phyloP scores from a whole-genome alignment of 192 early-diverging fungal genomes.

The Neocallimastix lanati region DNA sequence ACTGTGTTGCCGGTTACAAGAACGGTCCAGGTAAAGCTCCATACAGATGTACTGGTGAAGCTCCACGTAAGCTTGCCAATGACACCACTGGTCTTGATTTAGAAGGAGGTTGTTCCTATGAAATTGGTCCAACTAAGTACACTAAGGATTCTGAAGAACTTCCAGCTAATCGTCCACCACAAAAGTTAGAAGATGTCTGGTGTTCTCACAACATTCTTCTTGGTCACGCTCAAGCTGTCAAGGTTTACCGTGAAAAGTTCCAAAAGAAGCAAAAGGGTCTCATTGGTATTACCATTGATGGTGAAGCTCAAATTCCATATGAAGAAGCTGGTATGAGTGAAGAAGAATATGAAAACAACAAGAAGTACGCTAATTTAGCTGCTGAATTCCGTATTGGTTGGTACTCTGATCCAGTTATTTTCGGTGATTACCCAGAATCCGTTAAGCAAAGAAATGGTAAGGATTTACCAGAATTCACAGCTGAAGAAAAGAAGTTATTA shows the following conservation, averaged over 20 bases:
- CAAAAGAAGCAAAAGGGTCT: slow-evolving; percentile 5
- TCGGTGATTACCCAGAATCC: slow-evolving; percentile 16
- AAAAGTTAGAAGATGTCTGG: slow-evolving; percentile 1
- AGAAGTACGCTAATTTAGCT: slow-evolving; percentile 3
- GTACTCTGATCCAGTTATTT: slow-evolving; percentile 19
- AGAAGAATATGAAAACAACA: background rate
- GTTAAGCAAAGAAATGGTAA: slow-evolving; percentile 5
- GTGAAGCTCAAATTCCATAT: background rate
- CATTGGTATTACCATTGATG: slow-evolving; percentile 11
- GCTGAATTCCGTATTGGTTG: slow-evolving; percentile 11
- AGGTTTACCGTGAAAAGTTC: slow-evolving; percentile 4
- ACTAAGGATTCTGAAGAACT: background rate
- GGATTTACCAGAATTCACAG: slow-evolving; percentile 11
- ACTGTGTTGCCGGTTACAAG: slow-evolving; percentile 5
- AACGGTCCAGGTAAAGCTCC: background rate
- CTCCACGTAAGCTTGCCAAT: background rate
- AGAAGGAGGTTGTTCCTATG: slow-evolving; percentile 3
- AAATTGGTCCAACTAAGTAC: slow-evolving; percentile 5
- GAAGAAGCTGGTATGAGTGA: background rate
- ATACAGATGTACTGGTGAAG: background rate
- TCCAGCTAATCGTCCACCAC: slow-evolving; percentile 4
- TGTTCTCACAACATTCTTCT: slow-evolving; percentile 12
- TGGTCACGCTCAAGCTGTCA: slow-evolving; percentile 10
- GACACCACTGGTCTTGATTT: background rate
- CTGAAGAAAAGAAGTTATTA: slow-evolving; percentile 9